phyloP scores from a whole-genome alignment of 306 rosid species.

The Argentina anserina region DNA sequence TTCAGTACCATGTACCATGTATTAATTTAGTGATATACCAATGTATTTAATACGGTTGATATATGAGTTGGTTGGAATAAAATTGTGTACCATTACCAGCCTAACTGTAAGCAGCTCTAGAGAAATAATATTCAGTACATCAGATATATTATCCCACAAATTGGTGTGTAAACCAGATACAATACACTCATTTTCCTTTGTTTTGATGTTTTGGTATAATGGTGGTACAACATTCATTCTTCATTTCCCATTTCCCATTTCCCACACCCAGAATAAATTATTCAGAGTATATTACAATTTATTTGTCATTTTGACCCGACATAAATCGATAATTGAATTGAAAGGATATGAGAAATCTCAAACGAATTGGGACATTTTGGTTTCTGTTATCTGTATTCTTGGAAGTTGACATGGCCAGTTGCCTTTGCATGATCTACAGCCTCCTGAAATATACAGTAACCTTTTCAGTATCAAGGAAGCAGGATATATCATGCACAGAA shows the following conservation, averaged over 20 bases:
- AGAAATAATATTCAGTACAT: neutral
- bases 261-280: neutral
- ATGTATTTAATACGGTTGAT: no score
- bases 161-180: neutral
- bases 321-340: slow-evolving; percentile 11
- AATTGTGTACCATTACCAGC: no score
- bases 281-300: neutral
- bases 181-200: neutral
- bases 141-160: neutral
- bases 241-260: neutral
- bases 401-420: slow-evolving; percentile 94
- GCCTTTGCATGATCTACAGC: slow-evolving; percentile 86
- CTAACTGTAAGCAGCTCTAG: no score
- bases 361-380: slow-evolving; percentile 16
- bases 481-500: slow-evolving; percentile 1
- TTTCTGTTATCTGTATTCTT: slow-evolving; percentile 66
- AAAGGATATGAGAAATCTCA: slow-evolving; percentile 10
- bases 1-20: no score
- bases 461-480: neutral
- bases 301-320: neutral
- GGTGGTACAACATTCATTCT: neutral
- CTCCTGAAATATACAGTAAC: slow-evolving; percentile 49
- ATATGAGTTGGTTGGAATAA: no score
- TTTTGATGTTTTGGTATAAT: neutral
- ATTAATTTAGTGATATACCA: no score